Evolutionary conservation across 2,329 filamentous ascomycete genomes (phyloP).

Genomic region (Sphaerulina musiva): DNA sequence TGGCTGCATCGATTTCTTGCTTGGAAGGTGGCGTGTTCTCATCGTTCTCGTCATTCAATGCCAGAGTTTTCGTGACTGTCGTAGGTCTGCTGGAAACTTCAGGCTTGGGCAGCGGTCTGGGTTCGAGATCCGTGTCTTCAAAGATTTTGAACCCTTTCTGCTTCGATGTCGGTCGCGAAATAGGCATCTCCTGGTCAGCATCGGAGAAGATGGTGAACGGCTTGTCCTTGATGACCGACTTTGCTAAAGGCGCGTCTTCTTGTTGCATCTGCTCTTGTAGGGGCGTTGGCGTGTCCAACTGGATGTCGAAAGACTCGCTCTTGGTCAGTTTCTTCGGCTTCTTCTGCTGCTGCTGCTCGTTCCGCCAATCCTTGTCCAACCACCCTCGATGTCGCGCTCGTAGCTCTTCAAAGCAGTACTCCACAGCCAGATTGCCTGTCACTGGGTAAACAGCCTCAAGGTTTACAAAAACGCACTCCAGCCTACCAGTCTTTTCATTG

Average conservation of each 20-base stretch:
- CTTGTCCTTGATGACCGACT: constrained; percentile 3
- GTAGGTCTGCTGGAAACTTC: constrained; percentile 20
- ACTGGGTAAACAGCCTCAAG: constrained; percentile 79
- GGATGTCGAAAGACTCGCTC: constrained; percentile 20
- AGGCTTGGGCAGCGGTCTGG: constrained; percentile 2
- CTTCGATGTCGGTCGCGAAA: constrained; percentile 19
- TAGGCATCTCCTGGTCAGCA: constrained; percentile 5
- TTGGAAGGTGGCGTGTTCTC: constrained; percentile 42
- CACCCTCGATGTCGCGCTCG: constrained; percentile 70
- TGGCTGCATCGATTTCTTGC: constrained; percentile 38
- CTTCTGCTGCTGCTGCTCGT: constrained; percentile 24
- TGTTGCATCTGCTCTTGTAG: neutral
- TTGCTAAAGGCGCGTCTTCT: neutral
- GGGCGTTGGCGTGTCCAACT: constrained; percentile 14
- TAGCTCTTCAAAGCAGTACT: constrained; percentile 88
- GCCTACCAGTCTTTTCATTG: constrained; percentile 74
- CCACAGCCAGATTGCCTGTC: constrained; percentile 58
- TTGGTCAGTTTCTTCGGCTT: constrained; percentile 6
- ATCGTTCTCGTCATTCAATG: constrained; percentile 41
- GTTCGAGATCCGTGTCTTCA: constrained; percentile 25
- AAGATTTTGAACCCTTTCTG: constrained; percentile 33
- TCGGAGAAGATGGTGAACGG: constrained; percentile 8
- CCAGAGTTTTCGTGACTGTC: constrained; percentile 28
- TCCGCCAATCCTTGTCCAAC: constrained; percentile 49
- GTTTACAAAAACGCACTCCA: constrained; percentile 81